phyloP scores from a whole-genome alignment of 176 grass and related monocot genomes.

The Musa schizocarpa region DNA sequence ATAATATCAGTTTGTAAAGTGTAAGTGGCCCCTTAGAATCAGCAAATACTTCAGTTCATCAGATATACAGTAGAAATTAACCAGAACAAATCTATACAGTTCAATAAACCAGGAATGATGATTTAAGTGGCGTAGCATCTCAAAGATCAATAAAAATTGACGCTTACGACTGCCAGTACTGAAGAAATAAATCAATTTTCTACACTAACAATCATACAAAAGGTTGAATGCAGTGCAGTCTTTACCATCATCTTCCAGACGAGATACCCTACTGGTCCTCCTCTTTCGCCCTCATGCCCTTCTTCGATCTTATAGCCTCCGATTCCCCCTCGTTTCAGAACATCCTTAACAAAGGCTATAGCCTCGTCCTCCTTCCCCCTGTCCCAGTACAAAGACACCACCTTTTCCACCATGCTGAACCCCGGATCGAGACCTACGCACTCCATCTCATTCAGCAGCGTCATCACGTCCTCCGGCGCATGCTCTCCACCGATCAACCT shows the following conservation, averaged over 20 bases:
- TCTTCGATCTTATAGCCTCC: slow-evolving; percentile 35
- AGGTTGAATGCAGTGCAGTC: not conserved
- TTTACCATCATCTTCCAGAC: slow-evolving; percentile 94
- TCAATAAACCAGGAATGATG: not conserved
- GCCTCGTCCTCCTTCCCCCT: slow-evolving; percentile 50
- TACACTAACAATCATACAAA: not conserved
- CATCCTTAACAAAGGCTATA: slow-evolving; percentile 78
- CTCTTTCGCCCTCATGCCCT: slow-evolving; percentile 30
- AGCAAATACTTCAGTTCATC: not conserved
- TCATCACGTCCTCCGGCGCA: slow-evolving; percentile 55
- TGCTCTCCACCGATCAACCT: slow-evolving; percentile 48
- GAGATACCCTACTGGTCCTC: slow-evolving; percentile 72
- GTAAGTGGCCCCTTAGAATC: not conserved
- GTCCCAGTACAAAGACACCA: slow-evolving; percentile 86
- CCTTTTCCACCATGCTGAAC: slow-evolving; percentile 96
- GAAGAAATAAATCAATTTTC: not conserved
- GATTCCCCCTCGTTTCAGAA: slow-evolving; percentile 55
- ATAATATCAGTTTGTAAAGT: too few relatives aligned
- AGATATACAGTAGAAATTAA: not conserved
- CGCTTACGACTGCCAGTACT: not conserved
- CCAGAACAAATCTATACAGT: not conserved
- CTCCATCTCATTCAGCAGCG: slow-evolving; percentile 87
- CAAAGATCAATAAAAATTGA: not conserved
- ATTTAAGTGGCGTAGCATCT: not conserved
- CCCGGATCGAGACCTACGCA: slow-evolving; percentile 80